These are phyloP conservation scores for Hyphodiscus sp. DNA, from an alignment of 2,329 filamentous ascomycete genomes.

Conservation along the genomic window DNA sequence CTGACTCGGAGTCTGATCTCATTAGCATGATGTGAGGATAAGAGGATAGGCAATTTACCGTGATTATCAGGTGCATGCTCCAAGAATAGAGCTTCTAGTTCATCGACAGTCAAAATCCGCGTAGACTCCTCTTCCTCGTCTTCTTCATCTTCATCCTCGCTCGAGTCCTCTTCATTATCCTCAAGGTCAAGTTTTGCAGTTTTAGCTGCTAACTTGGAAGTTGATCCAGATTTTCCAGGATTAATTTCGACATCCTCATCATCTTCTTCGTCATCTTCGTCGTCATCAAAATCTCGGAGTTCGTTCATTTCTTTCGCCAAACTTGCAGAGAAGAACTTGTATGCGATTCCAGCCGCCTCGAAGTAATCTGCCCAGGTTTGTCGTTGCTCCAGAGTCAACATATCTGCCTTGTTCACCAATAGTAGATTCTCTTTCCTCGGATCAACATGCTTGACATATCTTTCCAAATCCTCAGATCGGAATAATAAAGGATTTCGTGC, in stretches of 20 bases:
- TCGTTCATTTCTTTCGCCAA: slow-evolving; percentile 84
- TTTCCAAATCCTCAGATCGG: slow-evolving; percentile 86
- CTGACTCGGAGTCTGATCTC: slow-evolving; percentile 36
- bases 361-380: slow-evolving; percentile 83
- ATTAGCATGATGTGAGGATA: slow-evolving; percentile 21
- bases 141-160: slow-evolving; percentile 29
- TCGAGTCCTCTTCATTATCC: slow-evolving; percentile 19
- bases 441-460: slow-evolving; percentile 90
- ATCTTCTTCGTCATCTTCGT: slow-evolving; percentile 35
- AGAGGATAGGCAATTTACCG: slow-evolving; percentile 34
- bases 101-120: slow-evolving; percentile 84
- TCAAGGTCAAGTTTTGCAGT: slow-evolving; percentile 33
- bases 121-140: slow-evolving; percentile 42
- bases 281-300: slow-evolving; percentile 41
- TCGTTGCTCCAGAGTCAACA: slow-evolving; percentile 88
- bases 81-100: slow-evolving; percentile 84
- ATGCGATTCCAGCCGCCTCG: slow-evolving; percentile 71
- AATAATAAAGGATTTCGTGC: slow-evolving; percentile 92
- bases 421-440: slow-evolving; percentile 82
- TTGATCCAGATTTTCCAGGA: slow-evolving; percentile 2
- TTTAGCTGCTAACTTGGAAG: slow-evolving; percentile 28
- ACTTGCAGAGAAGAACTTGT: slow-evolving; percentile 93
- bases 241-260: slow-evolving; percentile 11
- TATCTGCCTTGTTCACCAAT: slow-evolving; percentile 97
- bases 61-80: slow-evolving; percentile 59